phyloP scores from a whole-genome alignment of 2,329 filamentous ascomycete genomes.

The Pseudogymnoascus sp. region DNA sequence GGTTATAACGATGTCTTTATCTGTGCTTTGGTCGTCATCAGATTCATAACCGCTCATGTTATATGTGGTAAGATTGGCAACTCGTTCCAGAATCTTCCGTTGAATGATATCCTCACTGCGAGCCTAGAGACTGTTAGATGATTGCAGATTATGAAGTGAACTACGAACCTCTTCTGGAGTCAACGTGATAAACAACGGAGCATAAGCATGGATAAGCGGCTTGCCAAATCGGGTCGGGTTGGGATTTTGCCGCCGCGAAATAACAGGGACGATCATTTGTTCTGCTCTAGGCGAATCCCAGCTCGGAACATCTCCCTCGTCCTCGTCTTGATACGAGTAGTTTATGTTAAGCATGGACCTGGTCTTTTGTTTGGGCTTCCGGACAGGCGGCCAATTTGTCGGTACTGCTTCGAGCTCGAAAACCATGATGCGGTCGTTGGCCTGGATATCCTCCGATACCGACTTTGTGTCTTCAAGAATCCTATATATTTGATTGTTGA shows the following conservation, averaged over 20 bases:
- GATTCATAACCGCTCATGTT: slow-evolving; percentile 48
- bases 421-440: slow-evolving; percentile 56
- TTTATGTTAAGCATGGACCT: slow-evolving; percentile 44
- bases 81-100: slow-evolving; percentile 69
- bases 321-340: slow-evolving; percentile 35
- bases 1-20: slow-evolving; percentile 62
- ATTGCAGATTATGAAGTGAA: slow-evolving; percentile 29
- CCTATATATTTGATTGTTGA: slow-evolving; percentile 78
- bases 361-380: slow-evolving; percentile 33
- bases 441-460: slow-evolving; percentile 64
- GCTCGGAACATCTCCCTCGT: slow-evolving; percentile 38
- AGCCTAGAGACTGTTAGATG: slow-evolving; percentile 31
- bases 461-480: slow-evolving; percentile 63
- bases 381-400: slow-evolving; percentile 63
- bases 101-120: slow-evolving; percentile 61
- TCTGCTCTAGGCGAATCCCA: slow-evolving; percentile 58
- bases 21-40: slow-evolving; percentile 30
- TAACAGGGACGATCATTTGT: slow-evolving; percentile 60
- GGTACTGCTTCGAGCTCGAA: slow-evolving; percentile 73
- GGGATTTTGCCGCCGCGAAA: slow-evolving; percentile 46
- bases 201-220: slow-evolving; percentile 28
- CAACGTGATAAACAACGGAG: slow-evolving; percentile 66
- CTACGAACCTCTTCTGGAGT: slow-evolving; percentile 59
- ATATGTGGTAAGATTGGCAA: slow-evolving; percentile 69
- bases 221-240: slow-evolving; percentile 26